Percentiles rank a stretch among this genome's conserved stretches.
These are phyloP conservation scores for Colletotrichum musae DNA, from an alignment of 2,329 filamentous ascomycete genomes.

Conservation along the genomic window DNA sequence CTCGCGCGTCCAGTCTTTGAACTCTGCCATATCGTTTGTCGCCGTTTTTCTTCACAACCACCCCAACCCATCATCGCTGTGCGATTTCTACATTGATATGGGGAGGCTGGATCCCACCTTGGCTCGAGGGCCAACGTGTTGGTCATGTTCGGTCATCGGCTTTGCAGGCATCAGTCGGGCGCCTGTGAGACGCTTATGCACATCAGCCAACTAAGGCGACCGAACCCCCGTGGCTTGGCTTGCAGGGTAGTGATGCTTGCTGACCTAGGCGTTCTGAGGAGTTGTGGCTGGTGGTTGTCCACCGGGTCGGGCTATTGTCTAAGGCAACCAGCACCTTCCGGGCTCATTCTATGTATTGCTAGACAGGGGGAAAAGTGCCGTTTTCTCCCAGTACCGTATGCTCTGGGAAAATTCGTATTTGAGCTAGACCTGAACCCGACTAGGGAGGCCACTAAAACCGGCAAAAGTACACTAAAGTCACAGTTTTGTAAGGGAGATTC, in stretches of 20 bases:
- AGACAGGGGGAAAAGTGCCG: no score
- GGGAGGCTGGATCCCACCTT: background rate
- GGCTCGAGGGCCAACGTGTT: no score
- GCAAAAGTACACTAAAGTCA: no score
- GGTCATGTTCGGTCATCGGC: background rate
- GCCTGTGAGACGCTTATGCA: conserved; percentile 20
- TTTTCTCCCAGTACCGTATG: no score
- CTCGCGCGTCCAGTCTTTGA: conserved; percentile 27
- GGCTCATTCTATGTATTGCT: background rate
- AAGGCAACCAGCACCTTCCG: background rate
- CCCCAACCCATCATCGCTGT: background rate
- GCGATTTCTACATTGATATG: background rate
- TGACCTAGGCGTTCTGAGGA: background rate
- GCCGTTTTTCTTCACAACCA: no score
- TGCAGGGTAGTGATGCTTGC: background rate
- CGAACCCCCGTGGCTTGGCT: conserved; percentile 6
- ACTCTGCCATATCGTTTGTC: conserved; percentile 8
- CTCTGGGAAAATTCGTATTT: no score
- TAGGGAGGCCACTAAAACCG: no score
- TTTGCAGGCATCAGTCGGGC: conserved; percentile 16
- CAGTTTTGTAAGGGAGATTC: no score
- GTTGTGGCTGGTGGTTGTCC: background rate
- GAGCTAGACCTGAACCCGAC: no score
- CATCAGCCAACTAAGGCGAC: conserved; percentile 9
- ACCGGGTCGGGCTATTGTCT: background rate